Evolutionary conservation across 202 grass and related monocot species (phyloP), one percentile per base, ranked within the genome.

Genomic region (Cymbopogon flexuosus): DNA sequence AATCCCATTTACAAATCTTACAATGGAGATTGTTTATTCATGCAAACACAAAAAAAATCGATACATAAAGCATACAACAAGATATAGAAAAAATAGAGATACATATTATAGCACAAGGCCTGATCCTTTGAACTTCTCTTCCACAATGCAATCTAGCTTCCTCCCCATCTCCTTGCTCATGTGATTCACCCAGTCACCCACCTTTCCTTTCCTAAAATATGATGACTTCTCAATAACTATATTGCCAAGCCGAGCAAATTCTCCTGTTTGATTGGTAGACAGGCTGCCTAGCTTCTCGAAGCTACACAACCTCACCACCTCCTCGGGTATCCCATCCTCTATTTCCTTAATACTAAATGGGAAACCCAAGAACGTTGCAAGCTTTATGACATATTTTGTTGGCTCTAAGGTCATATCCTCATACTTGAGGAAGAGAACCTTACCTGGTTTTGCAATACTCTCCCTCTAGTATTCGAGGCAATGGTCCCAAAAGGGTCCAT

Each of bases 241-340:
- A 16, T 52, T 52, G 16, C 16, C 49, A n/a, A 6, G 49, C 6
- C 8, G 19, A 30, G 10, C 18, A 40, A 31, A 41, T 6, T 2
- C 13, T 47, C 54, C 45, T 62, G 14, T 37, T 65, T 37, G 10
- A 1, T 79, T 68, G 6, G 10, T 33, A 41, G 46, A 10, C 3
- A 76, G 1, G 13, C 56, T 2, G 10, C 35, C 62, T 18, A 75
- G 29, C 2, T 12, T 58, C 7, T 54, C 33, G 1, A 86, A 57
- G 36, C 43, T 81, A 24, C 75, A 76, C 3, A 87, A 15, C 24
- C 47, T 76, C 2, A 59, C 65, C 8, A 87, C 31, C 33, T 46
- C 45, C 45, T 47, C 45, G 4, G 13, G 45, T 16, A 16, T 16
- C 45, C 4, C 45, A 4, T 47, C 45, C 45, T 47, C 45, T 47